Base-by-base conservation (phyloP, 495 filamentous ascomycete species). In the Penicillium fimorum region DNA sequence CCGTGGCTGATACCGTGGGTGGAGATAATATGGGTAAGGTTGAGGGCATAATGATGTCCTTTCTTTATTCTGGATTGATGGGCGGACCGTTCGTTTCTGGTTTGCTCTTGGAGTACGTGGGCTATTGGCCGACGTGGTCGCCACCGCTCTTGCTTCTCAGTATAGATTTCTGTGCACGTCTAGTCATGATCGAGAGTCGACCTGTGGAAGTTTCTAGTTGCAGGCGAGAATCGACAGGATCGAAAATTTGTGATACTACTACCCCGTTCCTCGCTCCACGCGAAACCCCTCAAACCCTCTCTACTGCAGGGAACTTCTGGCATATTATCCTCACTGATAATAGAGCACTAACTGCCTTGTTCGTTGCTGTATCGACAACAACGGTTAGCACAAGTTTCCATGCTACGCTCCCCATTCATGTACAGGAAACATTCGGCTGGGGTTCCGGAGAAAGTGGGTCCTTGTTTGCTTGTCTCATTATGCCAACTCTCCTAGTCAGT, bases 81-180 rank as follows among this genome's bases (percentile, higher is more conserved):
- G 43, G 47, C 6, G 70, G 68, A 0, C 70, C 70, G 0, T 57
- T 60, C 43, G 29, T 70, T 15, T 55, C 64, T 0, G 68, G 68
- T 15, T 5, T 48, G 0, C 18, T 67, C 15, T 38, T 68, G 9
- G 38, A 70, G 50, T 15, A 54, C 24, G 45, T 46, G 0, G 66
- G 66, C 11, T 71, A 73, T 43, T 70, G 65, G 61, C 18, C 51
- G 1, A 56, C 62, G 0, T 71, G 68, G 66, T 59, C 50, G 6
- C 50, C 58, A 10, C 56, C 63, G 0, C 33, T 69, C 10, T 47
- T 54, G 2, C 24, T 70, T 15, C 53, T 73, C 0, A 27, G 51
- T 2, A 17, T 67, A 5, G 65, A 68, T 42, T 48, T 71, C 8
- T n/a, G 59, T 6, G 44, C 49, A 1, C 58, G 66, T 11, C 4